A percentile compares a stretch with the other conserved stretches of the same genome.
phyloP scores from a whole-genome alignment of 805 yeast species.

The Saturnispora sanitii region DNA sequence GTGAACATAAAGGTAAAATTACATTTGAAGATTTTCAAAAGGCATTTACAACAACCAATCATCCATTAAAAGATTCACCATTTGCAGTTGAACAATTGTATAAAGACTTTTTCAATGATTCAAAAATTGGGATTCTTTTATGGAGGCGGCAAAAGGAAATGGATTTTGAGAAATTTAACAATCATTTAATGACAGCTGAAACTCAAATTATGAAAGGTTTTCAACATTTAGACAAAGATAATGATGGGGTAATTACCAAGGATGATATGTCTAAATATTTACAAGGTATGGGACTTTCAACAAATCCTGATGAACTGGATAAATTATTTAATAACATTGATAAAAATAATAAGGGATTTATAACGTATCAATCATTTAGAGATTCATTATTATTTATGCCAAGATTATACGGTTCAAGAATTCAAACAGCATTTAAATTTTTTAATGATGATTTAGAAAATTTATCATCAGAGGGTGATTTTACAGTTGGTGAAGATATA shows the following conservation, averaged over 20 bases:
- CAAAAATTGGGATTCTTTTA: slow-evolving; percentile 4
- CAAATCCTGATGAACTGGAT: slow-evolving; percentile 44
- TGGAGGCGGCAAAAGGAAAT: slow-evolving; percentile 30
- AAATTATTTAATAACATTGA: slow-evolving; percentile 48
- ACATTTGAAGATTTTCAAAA: slow-evolving; percentile 38
- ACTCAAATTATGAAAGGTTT: slow-evolving; percentile 62
- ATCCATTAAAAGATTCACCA: slow-evolving; percentile 55
- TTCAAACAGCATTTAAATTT: slow-evolving; percentile 70
- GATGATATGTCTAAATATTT: slow-evolving; percentile 63
- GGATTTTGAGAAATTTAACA: slow-evolving; percentile 57
- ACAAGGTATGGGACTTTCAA: slow-evolving; percentile 40
- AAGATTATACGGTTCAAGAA: slow-evolving; percentile 62
- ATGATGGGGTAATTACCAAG: slow-evolving; percentile 60
- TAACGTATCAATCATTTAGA: slow-evolving; percentile 80
- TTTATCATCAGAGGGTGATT: slow-evolving; percentile 85
- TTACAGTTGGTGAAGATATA: slow-evolving; percentile 69
- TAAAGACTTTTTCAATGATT: slow-evolving; percentile 32
- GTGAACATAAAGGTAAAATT: slow-evolving; percentile 37
- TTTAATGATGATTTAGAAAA: slow-evolving; percentile 71
- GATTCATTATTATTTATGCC: slow-evolving; percentile 80
- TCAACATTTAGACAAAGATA: slow-evolving; percentile 53
- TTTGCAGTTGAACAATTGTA: slow-evolving; percentile 51
- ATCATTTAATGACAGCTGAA: slow-evolving; percentile 59
- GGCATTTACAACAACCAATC: slow-evolving; percentile 40
- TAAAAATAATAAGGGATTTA: slow-evolving; percentile 48